These are phyloP conservation scores for Sclerotinia trifoliorum DNA, from an alignment of 2,329 filamentous ascomycete species.

Conservation along the genomic window DNA sequence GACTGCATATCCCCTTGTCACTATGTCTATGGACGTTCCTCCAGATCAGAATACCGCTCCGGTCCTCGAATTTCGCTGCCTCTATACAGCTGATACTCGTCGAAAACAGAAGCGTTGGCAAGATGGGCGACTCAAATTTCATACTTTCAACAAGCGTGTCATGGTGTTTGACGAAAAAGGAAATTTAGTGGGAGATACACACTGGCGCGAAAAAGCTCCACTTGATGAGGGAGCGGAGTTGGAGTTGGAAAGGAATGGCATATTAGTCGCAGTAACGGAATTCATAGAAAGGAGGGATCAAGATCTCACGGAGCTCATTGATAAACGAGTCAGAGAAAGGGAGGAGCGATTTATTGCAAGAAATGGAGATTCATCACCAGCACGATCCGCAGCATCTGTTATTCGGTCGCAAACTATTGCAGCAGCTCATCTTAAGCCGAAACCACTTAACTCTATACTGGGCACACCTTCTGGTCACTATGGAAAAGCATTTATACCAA, in stretches of 20 bases:
- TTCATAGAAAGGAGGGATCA: conserved; percentile 70
- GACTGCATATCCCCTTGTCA: conserved; percentile 24
- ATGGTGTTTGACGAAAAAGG: conserved; percentile 86
- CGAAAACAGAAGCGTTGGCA: conserved; percentile 93
- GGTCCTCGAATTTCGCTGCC: conserved; percentile 79
- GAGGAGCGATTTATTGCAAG: conserved; percentile 47
- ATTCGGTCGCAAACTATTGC: conserved; percentile 31
- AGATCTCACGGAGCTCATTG: conserved; percentile 72
- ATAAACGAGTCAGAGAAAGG: conserved; percentile 63
- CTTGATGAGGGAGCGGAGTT: conserved; percentile 81
- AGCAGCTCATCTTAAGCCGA: conserved; percentile 52
- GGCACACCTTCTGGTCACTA: conserved; percentile 59
- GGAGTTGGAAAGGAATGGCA: conserved; percentile 69
- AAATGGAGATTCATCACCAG: conserved; percentile 36
- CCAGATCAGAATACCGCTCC: conserved; percentile 58
- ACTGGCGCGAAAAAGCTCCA: conserved; percentile 70
- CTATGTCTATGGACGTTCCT: conserved; percentile 31
- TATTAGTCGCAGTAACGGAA: conserved; percentile 79
- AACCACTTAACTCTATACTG: conserved; percentile 62
- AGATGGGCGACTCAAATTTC: conserved; percentile 83
- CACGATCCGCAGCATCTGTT: conserved; percentile 32
- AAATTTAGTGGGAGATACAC: conserved; percentile 79
- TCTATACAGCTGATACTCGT: conserved; percentile 81
- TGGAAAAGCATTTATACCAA: conserved; percentile 57
- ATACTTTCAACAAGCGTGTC: conserved; percentile 85